Evolutionary conservation across 1,284 basidiomycete species (phyloP).

Genomic region (Rhodotorula sp.): DNA sequence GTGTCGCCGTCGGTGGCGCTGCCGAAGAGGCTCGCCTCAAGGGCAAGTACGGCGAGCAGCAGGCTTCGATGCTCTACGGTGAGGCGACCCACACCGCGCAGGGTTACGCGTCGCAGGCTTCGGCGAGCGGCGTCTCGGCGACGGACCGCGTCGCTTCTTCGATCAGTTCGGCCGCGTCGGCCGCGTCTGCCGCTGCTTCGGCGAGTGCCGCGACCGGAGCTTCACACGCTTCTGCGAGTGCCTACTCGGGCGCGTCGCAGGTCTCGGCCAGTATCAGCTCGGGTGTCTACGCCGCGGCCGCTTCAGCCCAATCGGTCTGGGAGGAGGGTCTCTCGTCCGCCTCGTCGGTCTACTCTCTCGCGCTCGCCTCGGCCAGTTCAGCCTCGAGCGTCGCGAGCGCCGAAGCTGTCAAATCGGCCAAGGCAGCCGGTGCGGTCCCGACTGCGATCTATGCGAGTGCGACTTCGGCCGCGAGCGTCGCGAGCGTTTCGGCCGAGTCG

Average conservation of each 20-base stretch:
- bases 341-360: constrained; percentile 26
- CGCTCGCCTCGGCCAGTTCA: constrained; percentile 26
- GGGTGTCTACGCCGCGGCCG: constrained; percentile 29
- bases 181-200: constrained; percentile 24
- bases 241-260: constrained; percentile 3
- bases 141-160: constrained; percentile 1
- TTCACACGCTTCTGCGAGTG: constrained; percentile 1
- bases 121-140: not conserved
- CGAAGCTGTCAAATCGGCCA: constrained; percentile 8
- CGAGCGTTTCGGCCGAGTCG: constrained; percentile 30
- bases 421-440: constrained; percentile 5
- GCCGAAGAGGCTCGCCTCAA: constrained; percentile 44
- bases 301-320: constrained; percentile 24
- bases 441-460: constrained; percentile 26
- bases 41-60: constrained; percentile 41
- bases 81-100: constrained; percentile 11
- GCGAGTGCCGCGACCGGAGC: not conserved
- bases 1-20: constrained; percentile 26
- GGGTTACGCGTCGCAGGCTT: constrained; percentile 20
- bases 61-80: constrained; percentile 33
- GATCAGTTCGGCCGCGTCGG: constrained; percentile 2
- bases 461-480: constrained; percentile 31
- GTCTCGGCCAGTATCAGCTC: constrained; percentile 25
- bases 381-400: constrained; percentile 34
- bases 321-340: constrained; percentile 27